These are phyloP conservation scores for Colletotrichum higginsianum DNA, from an alignment of 2,329 filamentous ascomycete species.

Conservation along the genomic window DNA sequence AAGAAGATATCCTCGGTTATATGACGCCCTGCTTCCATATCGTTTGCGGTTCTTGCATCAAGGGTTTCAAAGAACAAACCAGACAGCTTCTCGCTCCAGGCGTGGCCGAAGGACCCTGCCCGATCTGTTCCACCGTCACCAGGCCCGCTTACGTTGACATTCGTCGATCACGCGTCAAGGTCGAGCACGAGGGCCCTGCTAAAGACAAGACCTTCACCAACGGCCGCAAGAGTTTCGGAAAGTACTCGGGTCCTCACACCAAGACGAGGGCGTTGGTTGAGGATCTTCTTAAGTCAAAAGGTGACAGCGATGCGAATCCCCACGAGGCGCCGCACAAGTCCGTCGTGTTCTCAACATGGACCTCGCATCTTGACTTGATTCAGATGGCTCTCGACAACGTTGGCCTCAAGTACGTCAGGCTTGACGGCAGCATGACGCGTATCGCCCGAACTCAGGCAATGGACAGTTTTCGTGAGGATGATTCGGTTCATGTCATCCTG, in stretches of 20 bases:
- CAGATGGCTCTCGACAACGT: conserved; percentile 81
- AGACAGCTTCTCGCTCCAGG: conserved; percentile 55
- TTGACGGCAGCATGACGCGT: conserved; percentile 92
- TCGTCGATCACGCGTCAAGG: conserved; percentile 71
- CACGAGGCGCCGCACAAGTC: conserved; percentile 87
- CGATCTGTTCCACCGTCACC: conserved; percentile 76
- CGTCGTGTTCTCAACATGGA: conserved; percentile 97
- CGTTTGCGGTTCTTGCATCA: conserved; percentile 82
- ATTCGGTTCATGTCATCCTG: conserved; percentile 82
- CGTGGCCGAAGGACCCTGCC: conserved; percentile 70
- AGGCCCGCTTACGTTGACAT: conserved; percentile 78
- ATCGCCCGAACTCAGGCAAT: conserved; percentile 81
- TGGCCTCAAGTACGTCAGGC: conserved; percentile 80
- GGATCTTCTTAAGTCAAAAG: conserved; percentile 77
- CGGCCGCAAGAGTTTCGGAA: conserved; percentile 62
- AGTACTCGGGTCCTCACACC: conserved; percentile 89
- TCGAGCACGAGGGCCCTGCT: conserved; percentile 69
- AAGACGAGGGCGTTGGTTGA: conserved; percentile 88
- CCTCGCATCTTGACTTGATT: conserved; percentile 92
- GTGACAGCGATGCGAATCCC: conserved; percentile 72
- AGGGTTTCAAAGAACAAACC: conserved; percentile 69
- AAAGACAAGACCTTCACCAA: conserved; percentile 47
- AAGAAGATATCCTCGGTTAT: conserved; percentile 78
- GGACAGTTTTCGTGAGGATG: conserved; percentile 81
- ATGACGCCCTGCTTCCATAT: conserved; percentile 93